These are phyloP conservation scores for Fraxinus pennsylvanica DNA, from an alignment of 257 asterid genomes.

Conservation along the genomic window DNA sequence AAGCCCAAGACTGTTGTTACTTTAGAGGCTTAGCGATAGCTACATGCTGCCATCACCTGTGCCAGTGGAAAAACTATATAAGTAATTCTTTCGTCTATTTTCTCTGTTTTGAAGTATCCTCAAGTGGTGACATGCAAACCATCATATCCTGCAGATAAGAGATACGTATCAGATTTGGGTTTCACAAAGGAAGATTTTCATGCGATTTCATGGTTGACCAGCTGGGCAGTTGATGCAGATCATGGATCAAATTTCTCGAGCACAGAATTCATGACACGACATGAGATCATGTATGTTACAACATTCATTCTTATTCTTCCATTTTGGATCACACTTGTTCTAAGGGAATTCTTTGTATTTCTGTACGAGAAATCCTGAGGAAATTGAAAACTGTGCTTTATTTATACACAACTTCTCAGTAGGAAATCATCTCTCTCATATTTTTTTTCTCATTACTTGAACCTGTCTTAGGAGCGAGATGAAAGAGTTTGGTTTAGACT, in stretches of 20 bases:
- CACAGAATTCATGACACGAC: slow-evolving; percentile 41
- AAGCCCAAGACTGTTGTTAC: slow-evolving; percentile 37
- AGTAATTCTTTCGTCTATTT: slow-evolving; percentile 36
- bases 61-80: slow-evolving; percentile 90
- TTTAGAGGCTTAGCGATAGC: slow-evolving; percentile 82
- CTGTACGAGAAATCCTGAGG: neutral
- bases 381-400: no score
- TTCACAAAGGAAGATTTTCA: slow-evolving; percentile 75
- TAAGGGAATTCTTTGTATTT: no score
- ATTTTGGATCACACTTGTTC: neutral
- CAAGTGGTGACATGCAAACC: neutral
- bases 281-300: slow-evolving; percentile 39
- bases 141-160: slow-evolving; percentile 57
- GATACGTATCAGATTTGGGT: slow-evolving; percentile 60
- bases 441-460: no score
- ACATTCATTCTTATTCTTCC: neutral
- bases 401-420: no score
- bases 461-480: slow-evolving; percentile 38
- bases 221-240: slow-evolving; percentile 99
- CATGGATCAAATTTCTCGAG: slow-evolving; percentile 57
- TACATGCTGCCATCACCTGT: slow-evolving; percentile 96
- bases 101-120: slow-evolving; percentile 6
- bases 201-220: slow-evolving; percentile 89
- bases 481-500: slow-evolving; percentile 30
- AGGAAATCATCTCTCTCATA: no score